A percentile compares a stretch with the other conserved stretches of the same genome.
Evolutionary conservation across 2,329 filamentous ascomycete species (phyloP).

Genomic region (Elsinoe australis): DNA sequence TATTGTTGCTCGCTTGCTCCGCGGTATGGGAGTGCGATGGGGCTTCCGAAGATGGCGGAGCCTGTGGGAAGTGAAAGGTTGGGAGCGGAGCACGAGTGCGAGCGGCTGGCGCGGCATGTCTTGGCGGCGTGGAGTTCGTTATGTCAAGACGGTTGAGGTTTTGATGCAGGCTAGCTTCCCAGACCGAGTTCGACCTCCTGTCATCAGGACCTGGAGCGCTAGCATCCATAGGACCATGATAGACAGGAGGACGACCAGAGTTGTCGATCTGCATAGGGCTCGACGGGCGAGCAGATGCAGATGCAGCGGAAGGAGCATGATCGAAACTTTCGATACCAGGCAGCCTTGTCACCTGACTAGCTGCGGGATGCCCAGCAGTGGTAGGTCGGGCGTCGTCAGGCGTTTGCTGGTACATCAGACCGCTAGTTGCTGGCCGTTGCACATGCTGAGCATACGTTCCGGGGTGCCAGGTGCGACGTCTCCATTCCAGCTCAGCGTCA

Average conservation of each 20-base stretch:
- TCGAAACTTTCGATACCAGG: slow-evolving; percentile 92
- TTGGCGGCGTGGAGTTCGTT: slow-evolving; percentile 36
- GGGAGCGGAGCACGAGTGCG: slow-evolving; percentile 18
- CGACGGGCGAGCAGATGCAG: slow-evolving; percentile 56
- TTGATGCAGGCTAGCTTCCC: slow-evolving; percentile 59
- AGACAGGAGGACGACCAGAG: slow-evolving; percentile 37
- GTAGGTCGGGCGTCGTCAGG: slow-evolving; percentile 55
- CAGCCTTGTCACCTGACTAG: slow-evolving; percentile 58
- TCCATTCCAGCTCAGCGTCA: slow-evolving; percentile 65
- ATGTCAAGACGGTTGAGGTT: slow-evolving; percentile 62
- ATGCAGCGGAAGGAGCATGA: slow-evolving; percentile 56
- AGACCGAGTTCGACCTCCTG: slow-evolving; percentile 48
- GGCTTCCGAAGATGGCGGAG: slow-evolving; percentile 3
- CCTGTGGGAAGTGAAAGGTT: slow-evolving; percentile 21
- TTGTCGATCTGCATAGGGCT: slow-evolving; percentile 73
- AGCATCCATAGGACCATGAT: slow-evolving; percentile 25
- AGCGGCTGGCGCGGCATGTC: neutral
- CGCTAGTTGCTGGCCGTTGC: slow-evolving; percentile 59
- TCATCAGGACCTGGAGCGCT: slow-evolving; percentile 34
- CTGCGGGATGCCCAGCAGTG: slow-evolving; percentile 47
- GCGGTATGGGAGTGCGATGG: neutral
- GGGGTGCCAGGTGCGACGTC: slow-evolving; percentile 85
- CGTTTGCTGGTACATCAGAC: slow-evolving; percentile 67
- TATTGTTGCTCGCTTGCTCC: neutral
- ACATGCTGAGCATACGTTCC: slow-evolving; percentile 57